Evolutionary conservation across 2,329 filamentous ascomycete genomes (phyloP), one percentile per base, ranked within the genome.

Genomic region (Amylocarpus encephaloides): DNA sequence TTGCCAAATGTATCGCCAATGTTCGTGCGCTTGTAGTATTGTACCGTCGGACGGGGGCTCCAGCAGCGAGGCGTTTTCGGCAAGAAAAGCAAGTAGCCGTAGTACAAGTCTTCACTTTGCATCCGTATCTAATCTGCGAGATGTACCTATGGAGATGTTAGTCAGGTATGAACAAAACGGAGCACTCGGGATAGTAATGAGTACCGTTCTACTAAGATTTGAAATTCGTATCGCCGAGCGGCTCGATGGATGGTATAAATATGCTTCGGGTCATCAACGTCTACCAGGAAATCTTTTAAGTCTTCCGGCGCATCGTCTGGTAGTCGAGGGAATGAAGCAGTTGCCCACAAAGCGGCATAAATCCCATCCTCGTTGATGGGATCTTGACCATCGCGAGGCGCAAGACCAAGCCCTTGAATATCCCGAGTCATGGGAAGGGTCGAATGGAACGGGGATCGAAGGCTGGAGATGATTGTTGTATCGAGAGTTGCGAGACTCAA

Each of bases 51-150:
- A 89, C 78, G 2, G 88, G 88, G 0, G 78, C 78, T 56, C 80
- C 80, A 32, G 77, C 79, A 22, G 80, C 77, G 36, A 83, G 71
- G 57, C 86, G 79, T 67, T 79, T 85, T 49, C 86, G 82, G 65
- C 80, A 89, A 54, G 83, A 89, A 63, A 92, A 85, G 70, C 90
- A 95, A 12, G 88, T 92, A 12, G 88, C 70, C 1, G 83, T 92
- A 33, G 73, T 74, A 68, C 90, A 95, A 46, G 75, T 72, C 47
- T 75, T 71, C 56, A 78, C 79, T 54, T 80, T 80, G 65, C 90
- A 95, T 56, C 90, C 90, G 57, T 86, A 78, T 50, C 89, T 80
- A n/a, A 95, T 79, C 68, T 95, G 90, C 32, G 79, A 73, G 44
- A 91, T 82, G 64, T 87, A 94, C 61, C 87, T 92, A 56, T 19